Percentiles rank a stretch among this genome's conserved stretches.
phyloP scores from a whole-genome alignment of 2,329 filamentous ascomycete genomes.

The Aspergillus sp. region DNA sequence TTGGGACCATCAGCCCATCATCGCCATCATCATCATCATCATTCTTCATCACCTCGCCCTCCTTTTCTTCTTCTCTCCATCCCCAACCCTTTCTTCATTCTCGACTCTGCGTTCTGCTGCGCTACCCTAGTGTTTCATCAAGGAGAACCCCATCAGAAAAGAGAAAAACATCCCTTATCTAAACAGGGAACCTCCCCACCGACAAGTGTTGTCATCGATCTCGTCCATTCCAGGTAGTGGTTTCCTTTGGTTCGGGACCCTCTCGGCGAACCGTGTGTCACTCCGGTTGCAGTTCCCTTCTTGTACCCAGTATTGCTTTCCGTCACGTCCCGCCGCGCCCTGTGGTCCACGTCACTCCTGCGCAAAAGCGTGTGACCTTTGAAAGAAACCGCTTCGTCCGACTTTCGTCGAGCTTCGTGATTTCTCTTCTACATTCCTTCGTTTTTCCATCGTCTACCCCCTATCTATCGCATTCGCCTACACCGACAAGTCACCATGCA shows the following conservation, averaged over 20 bases:
- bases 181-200: too few relatives aligned
- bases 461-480: background rate
- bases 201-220: background rate
- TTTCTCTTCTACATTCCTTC: constrained; percentile 4
- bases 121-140: too few relatives aligned
- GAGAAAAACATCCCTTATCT: background rate
- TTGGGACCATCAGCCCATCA: background rate
- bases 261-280: constrained; percentile 5
- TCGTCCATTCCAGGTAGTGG: background rate
- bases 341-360: constrained; percentile 31
- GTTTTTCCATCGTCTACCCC: background rate
- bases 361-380: constrained; percentile 22
- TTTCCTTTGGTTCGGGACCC: constrained; percentile 7
- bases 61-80: background rate
- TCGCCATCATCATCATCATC: background rate
- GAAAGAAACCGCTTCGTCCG: constrained; percentile 14
- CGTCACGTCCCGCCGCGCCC: constrained; percentile 24
- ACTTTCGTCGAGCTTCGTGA: constrained; percentile 5
- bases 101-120: background rate
- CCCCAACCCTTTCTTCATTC: background rate
- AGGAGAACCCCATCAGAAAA: too few relatives aligned
- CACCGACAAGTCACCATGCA: constrained; percentile 63
- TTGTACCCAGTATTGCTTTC: constrained; percentile 14
- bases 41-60: background rate
- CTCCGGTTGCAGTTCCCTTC: constrained; percentile 18